Conservation (phyloP, 768 basidiomycete genomes). For the Strobilomyces echinocephalus region DNA sequence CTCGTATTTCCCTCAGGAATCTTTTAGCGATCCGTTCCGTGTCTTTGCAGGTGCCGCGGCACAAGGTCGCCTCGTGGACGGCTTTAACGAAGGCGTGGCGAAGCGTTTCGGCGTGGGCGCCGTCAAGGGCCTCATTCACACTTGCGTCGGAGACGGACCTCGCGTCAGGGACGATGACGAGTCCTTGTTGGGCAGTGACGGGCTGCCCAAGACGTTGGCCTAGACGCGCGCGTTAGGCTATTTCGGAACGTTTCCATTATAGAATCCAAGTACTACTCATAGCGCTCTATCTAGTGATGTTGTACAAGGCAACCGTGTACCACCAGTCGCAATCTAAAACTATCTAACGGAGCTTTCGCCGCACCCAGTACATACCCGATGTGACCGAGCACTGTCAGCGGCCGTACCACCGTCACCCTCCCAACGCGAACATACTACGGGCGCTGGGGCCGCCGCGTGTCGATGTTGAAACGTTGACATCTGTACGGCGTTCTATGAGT, state of each 20-base stretch:
- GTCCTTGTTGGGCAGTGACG: constrained; percentile 60
- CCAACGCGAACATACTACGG: neutral
- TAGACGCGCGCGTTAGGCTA: constrained; percentile 12
- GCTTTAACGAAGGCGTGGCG: constrained; percentile 77
- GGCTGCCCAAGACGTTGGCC: constrained; percentile 59
- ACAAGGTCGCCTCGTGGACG: constrained; percentile 51
- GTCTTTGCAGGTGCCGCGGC: constrained; percentile 47
- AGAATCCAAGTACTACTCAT: neutral
- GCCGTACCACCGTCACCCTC: too few species aligned
- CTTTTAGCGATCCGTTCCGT: constrained; percentile 73
- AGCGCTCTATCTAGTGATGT: neutral
- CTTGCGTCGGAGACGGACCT: constrained; percentile 89
- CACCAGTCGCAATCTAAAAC: neutral
- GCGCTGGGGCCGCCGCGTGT: neutral
- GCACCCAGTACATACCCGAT: neutral
- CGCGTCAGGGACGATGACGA: constrained; percentile 60
- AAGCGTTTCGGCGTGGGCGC: constrained; percentile 69
- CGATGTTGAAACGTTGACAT: too few species aligned
- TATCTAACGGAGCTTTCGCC: too few species aligned
- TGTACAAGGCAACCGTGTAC: constrained; percentile 2
- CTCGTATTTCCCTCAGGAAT: constrained; percentile 80
- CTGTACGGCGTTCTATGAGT: too few species aligned
- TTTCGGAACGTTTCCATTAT: neutral
- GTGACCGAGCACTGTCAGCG: too few species aligned
- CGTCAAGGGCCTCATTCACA: constrained; percentile 89